Evolutionary conservation across 78 protist genomes (phyloP), one percentile per base, ranked within the genome.

Genomic region (Tieghemostelium lacteum): DNA sequence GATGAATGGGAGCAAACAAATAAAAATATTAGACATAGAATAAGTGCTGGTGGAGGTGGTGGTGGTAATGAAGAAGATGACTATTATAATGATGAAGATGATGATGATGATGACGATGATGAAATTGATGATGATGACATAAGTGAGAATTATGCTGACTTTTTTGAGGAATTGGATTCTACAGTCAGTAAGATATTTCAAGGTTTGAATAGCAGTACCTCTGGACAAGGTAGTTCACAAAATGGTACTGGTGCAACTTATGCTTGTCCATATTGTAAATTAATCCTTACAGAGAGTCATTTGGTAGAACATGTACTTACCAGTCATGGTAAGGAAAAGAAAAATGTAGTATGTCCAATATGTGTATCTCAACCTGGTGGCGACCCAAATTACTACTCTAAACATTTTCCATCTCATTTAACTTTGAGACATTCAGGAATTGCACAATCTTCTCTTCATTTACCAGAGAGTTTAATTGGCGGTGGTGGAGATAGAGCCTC

Each of bases 271-370:
- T 74, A 74, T 74, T 74, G 85, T 39, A 58, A 17, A 8, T 33
- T 24, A 40, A 26, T 20, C 2, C 45, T 72, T 10, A 26, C 69
- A 60, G 85, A 74, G 36, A 6, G 26, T 3, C 52, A 49, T 2
- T 42, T 74, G 36, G n/a, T 60, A 55, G 70, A 58, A 16, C 85
- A 74, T 17, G 55, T 55, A 12, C 1, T 26, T 1, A 14, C 22
- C 1, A n/a, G 2, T 61, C 85, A 74, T 74, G 31, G 34, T 40
- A 10, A 17, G 3, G 85, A 74, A 1, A 60, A 45, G 16, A 74
- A 60, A 40, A 49, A 2, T 3, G 85, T 60, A 6, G 85, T 74
- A 1, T 74, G 85, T 74, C 85, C 85, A 34, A 74, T 74, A n/a
- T 74, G 85, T 58, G 40, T 54, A 36, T 37, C 58, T 0, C 14